Conservation (phyloP, 2,329 filamentous ascomycete species). For the Epichloe glyceriae region DNA sequence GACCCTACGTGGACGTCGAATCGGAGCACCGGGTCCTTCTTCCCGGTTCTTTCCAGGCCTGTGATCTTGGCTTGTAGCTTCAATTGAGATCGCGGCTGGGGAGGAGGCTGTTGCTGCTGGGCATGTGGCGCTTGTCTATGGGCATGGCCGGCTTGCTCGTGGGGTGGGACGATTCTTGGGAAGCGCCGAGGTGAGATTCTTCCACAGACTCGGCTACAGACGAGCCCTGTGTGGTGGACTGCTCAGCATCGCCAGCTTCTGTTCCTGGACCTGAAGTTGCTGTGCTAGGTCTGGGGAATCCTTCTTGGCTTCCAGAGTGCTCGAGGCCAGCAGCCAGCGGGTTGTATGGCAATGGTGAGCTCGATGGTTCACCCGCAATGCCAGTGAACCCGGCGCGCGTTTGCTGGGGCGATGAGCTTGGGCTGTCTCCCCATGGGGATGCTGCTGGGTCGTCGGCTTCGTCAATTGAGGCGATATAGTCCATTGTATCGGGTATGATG, state of each 20-base stretch:
- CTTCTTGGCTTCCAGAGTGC: constrained; percentile 24
- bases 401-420: constrained; percentile 35
- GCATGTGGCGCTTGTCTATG: constrained; percentile 19
- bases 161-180: constrained; percentile 7
- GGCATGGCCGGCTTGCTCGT: constrained; percentile 8
- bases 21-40: constrained; percentile 87
- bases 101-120: constrained; percentile 39
- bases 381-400: constrained; percentile 30
- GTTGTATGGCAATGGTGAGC: constrained; percentile 31
- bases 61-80: constrained; percentile 93
- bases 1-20: constrained; percentile 83
- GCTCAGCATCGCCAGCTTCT: constrained; percentile 24
- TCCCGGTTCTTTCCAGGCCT: constrained; percentile 78
- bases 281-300: constrained; percentile 33
- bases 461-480: constrained; percentile 43
- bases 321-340: constrained; percentile 28
- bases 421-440: constrained; percentile 45
- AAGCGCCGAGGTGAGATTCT: constrained; percentile 8
- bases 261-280: constrained; percentile 32
- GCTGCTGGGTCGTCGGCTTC: constrained; percentile 39
- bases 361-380: constrained; percentile 26
- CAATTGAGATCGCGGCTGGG: constrained; percentile 52
- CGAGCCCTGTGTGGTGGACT: constrained; percentile 15
- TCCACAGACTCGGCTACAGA: constrained; percentile 6
- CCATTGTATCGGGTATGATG: constrained; percentile 28